Percentiles rank a stretch among this genome's conserved stretches.
These are phyloP conservation scores for Miscanthus sacchariflorus DNA, from an alignment of 202 grass and related monocot species.

Conservation along the genomic window DNA sequence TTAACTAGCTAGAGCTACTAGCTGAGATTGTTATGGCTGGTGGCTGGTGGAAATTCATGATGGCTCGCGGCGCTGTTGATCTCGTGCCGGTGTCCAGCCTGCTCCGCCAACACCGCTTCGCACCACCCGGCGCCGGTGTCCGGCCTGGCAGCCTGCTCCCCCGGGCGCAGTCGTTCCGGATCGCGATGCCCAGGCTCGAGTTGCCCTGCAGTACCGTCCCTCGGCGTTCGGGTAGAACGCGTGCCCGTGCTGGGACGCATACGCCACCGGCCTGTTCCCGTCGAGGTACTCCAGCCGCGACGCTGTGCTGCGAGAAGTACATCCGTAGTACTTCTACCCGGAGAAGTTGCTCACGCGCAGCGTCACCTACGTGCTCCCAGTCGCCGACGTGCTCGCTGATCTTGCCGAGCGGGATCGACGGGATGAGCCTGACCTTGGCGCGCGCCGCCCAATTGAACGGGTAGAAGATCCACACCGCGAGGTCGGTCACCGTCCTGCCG, in stretches of 20 bases:
- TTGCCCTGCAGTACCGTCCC: conserved; percentile 79
- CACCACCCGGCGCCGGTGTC: conserved; percentile 48
- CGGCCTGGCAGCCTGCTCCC: too few relatives aligned
- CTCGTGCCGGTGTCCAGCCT: too few relatives aligned
- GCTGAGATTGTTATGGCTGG: too few relatives aligned
- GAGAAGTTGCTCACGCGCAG: conserved; percentile 72
- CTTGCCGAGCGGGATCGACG: conserved; percentile 58
- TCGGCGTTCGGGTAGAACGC: conserved; percentile 64
- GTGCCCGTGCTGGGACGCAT: conserved; percentile 74
- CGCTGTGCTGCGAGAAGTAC: conserved; percentile 76
- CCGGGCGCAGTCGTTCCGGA: conserved; percentile 63
- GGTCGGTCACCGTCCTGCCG: conserved; percentile 73
- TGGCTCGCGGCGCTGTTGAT: too few relatives aligned
- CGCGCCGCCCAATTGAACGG: conserved; percentile 80
- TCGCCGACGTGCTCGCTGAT: conserved; percentile 90
- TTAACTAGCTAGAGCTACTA: too few relatives aligned
- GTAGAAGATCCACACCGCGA: conserved; percentile 81
- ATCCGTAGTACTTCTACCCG: conserved; percentile 55
- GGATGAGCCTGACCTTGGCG: conserved; percentile 61
- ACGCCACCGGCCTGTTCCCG: conserved; percentile 45
- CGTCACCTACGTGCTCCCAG: conserved; percentile 96
- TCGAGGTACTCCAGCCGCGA: conserved; percentile 67
- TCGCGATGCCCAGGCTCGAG: conserved; percentile 62
- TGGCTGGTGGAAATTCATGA: too few relatives aligned
- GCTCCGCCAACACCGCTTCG: conserved; percentile 73